Percentiles rank a stretch among this genome's conserved stretches.
Evolutionary conservation across 202 grass and related monocot species (phyloP).

Genomic region (Setaria viridis): DNA sequence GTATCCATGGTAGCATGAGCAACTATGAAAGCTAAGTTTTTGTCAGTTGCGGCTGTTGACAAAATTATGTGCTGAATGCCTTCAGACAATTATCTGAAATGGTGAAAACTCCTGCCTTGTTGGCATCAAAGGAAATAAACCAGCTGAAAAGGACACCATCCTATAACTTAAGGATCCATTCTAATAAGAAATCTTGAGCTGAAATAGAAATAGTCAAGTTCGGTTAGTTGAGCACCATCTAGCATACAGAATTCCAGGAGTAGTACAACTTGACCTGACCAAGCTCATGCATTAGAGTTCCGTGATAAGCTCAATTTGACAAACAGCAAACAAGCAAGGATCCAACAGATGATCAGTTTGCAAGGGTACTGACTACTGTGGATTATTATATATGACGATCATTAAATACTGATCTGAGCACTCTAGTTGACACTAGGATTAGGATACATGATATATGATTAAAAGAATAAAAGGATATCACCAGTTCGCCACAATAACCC

Average conservation of each 20-base stretch:
- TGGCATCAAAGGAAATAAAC: not conserved
- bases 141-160: not conserved
- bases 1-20: not conserved
- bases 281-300: not conserved
- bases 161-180: not conserved
- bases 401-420: not conserved
- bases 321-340: not conserved
- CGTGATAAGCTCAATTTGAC: not conserved
- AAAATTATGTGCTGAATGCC: not conserved
- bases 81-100: not conserved
- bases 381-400: not conserved
- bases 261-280: not conserved
- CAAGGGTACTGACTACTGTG: not conserved
- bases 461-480: not conserved
- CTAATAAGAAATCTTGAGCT: not conserved
- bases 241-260: not conserved
- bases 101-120: not conserved
- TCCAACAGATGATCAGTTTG: not conserved
- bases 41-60: not conserved
- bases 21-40: slow-evolving; percentile 17
- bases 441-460: not conserved
- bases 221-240: not conserved
- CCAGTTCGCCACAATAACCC: not conserved
- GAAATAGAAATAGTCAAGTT: not conserved
- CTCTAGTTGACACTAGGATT: not conserved